Evolutionary conservation across 306 rosid species (phyloP).

Genomic region (Gastrolobium villosum): DNA sequence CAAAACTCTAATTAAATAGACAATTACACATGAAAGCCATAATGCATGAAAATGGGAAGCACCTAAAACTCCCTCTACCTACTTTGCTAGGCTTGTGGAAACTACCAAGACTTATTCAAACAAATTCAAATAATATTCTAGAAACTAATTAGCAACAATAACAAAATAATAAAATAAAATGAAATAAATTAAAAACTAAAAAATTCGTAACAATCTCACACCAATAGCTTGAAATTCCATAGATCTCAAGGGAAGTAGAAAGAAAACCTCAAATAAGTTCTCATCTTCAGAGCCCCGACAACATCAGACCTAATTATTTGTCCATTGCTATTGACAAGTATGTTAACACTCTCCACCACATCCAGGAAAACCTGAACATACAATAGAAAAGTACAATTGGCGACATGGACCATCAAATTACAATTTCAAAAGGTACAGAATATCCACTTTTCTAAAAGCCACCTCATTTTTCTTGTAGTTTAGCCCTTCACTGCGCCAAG

Average conservation of each 20-base stretch:
- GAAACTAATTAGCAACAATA: too few relatives aligned
- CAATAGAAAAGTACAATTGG: slow-evolving; percentile 27
- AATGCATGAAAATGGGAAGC: too few relatives aligned
- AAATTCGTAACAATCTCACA: too few relatives aligned
- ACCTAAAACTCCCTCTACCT: too few relatives aligned
- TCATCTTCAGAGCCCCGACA: slow-evolving; percentile 96
- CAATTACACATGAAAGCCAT: too few relatives aligned
- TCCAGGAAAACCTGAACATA: slow-evolving; percentile 87
- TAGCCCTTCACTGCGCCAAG: slow-evolving; percentile 99
- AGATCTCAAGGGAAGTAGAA: slow-evolving; percentile 35
- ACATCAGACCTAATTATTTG: slow-evolving; percentile 96
- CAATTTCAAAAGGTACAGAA: not conserved
- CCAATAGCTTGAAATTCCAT: slow-evolving; percentile 39
- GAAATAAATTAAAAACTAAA: too few relatives aligned
- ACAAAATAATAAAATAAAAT: too few relatives aligned
- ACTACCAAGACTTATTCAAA: too few relatives aligned
- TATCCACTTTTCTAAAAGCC: slow-evolving; percentile 26
- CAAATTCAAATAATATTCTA: too few relatives aligned
- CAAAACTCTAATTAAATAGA: too few relatives aligned
- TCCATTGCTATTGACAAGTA: slow-evolving; percentile 98
- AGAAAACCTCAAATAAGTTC: slow-evolving; percentile 88
- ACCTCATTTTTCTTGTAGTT: slow-evolving; percentile 96
- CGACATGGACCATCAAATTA: slow-evolving; percentile 33
- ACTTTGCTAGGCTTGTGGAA: too few relatives aligned
- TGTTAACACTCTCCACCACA: slow-evolving; percentile 98